Percentiles rank a stretch among this genome's conserved stretches.
phyloP scores from a whole-genome alignment of 495 filamentous ascomycete genomes.

The Aspergillus carlsbadensis region DNA sequence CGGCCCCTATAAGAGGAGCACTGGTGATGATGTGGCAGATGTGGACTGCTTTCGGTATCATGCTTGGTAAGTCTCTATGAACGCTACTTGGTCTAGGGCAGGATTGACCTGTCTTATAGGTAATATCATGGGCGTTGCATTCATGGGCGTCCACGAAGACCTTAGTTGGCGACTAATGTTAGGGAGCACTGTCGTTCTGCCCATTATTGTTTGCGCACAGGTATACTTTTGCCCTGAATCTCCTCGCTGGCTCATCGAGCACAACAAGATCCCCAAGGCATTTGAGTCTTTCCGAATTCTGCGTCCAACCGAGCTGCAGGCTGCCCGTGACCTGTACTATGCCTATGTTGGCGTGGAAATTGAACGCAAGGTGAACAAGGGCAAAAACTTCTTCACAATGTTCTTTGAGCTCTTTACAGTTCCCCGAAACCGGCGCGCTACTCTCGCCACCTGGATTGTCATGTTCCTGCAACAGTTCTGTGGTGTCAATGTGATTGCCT shows the following conservation, averaged over 20 bases:
- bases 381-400: constrained; percentile 47
- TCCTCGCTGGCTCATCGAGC: constrained; percentile 65
- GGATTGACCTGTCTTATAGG: constrained; percentile 23
- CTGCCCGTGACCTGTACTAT: constrained; percentile 56
- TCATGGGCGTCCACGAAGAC: constrained; percentile 41
- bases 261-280: constrained; percentile 43
- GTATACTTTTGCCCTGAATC: constrained; percentile 67
- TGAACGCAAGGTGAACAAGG: constrained; percentile 44
- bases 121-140: constrained; percentile 69
- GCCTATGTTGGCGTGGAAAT: constrained; percentile 46
- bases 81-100: neutral
- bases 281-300: constrained; percentile 46
- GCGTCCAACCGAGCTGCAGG: constrained; percentile 47
- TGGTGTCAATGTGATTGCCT: constrained; percentile 54
- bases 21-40: constrained; percentile 66
- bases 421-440: constrained; percentile 54
- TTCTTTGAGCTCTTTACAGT: constrained; percentile 54
- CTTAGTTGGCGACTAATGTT: constrained; percentile 49
- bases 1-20: constrained; percentile 55
- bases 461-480: constrained; percentile 56
- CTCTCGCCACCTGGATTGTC: constrained; percentile 48
- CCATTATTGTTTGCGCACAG: constrained; percentile 44
- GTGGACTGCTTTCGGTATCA: constrained; percentile 76
- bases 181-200: constrained; percentile 45
- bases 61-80: constrained; percentile 46